phyloP scores from a whole-genome alignment of 768 basidiomycete genomes.

The Cyclocybe aegerita region DNA sequence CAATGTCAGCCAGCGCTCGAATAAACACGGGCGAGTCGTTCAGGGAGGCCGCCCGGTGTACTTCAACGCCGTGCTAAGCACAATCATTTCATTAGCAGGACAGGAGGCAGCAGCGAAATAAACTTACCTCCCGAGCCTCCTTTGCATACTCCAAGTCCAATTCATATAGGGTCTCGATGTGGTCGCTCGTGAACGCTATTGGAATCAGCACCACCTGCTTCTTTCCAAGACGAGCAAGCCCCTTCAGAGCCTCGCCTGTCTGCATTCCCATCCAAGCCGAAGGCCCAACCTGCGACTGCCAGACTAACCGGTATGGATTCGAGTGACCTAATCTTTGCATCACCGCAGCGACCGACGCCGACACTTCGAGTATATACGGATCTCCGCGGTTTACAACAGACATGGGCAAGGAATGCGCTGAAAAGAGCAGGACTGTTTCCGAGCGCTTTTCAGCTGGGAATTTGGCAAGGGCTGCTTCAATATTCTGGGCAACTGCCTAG shows the following conservation, averaged over 20 bases:
- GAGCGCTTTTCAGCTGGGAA: slow-evolving; percentile 72
- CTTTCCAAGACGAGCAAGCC: slow-evolving; percentile 71
- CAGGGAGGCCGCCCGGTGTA: slow-evolving; percentile 84
- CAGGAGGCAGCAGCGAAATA: slow-evolving; percentile 11
- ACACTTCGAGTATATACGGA: slow-evolving; percentile 94
- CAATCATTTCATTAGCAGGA: slow-evolving; percentile 15
- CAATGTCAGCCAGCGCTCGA: slow-evolving; percentile 91
- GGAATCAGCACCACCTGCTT: slow-evolving; percentile 85
- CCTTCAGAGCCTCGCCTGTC: slow-evolving; percentile 89
- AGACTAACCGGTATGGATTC: slow-evolving; percentile 91
- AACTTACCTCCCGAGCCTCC: slow-evolving; percentile 84
- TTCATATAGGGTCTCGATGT: slow-evolving; percentile 98
- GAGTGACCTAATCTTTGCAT: slow-evolving; percentile 82
- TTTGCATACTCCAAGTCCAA: slow-evolving; percentile 91
- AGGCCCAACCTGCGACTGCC: slow-evolving; percentile 98
- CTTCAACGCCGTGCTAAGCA: slow-evolving; percentile 85
- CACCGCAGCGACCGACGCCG: slow-evolving; percentile 89
- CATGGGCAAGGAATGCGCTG: slow-evolving; percentile 97
- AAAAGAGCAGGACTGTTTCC: slow-evolving; percentile 86
- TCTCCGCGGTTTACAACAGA: slow-evolving; percentile 99
- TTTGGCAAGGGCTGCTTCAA: slow-evolving; percentile 77
- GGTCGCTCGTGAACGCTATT: slow-evolving; percentile 98
- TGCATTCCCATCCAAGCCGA: slow-evolving; percentile 99
- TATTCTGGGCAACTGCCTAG: slow-evolving; percentile 89
- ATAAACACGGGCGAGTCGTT: slow-evolving; percentile 97